These are phyloP conservation scores for Scedosporium minutisporum DNA, from an alignment of 2,329 filamentous ascomycete species.

Conservation along the genomic window DNA sequence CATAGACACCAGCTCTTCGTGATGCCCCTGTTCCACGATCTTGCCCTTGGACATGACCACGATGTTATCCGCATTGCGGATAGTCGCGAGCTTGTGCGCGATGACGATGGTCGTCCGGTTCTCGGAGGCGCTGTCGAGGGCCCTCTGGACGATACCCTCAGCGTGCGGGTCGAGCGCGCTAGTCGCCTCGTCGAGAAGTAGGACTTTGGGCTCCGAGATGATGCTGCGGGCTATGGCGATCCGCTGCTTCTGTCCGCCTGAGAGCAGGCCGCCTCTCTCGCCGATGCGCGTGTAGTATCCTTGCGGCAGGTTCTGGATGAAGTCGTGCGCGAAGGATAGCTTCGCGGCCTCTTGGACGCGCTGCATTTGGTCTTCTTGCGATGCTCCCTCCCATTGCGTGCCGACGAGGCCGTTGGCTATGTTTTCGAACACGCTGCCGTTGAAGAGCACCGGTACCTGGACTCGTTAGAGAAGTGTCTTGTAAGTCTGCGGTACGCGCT, in stretches of 20 bases:
- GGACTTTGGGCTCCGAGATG: conserved; percentile 50
- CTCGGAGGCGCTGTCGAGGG: conserved; percentile 42
- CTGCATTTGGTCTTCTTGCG: conserved; percentile 31
- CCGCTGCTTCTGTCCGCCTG: conserved; percentile 58
- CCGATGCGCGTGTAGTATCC: conserved; percentile 55
- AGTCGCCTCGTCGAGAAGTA: conserved; percentile 62
- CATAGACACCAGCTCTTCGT: conserved; percentile 42
- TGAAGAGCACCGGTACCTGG: conserved; percentile 44
- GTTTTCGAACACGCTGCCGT: conserved; percentile 41
- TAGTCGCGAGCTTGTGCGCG: conserved; percentile 50
- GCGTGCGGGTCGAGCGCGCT: conserved; percentile 41
- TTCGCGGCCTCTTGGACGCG: conserved; percentile 38
- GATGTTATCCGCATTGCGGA: conserved; percentile 54
- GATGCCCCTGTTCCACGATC: conserved; percentile 52
- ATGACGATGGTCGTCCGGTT: conserved; percentile 59
- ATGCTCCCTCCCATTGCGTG: conserved; percentile 22
- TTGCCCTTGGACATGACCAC: conserved; percentile 53
- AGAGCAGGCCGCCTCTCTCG: conserved; percentile 54
- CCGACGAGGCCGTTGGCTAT: conserved; percentile 36
- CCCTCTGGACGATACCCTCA: conserved; percentile 43
- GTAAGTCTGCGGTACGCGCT: not conserved
- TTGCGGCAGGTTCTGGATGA: conserved; percentile 37
- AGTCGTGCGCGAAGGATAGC: conserved; percentile 43
- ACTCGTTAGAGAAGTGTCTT: not conserved
- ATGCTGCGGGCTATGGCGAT: conserved; percentile 59